Conservation (phyloP, 768 basidiomycete genomes). For the Pholiota conissans region DNA sequence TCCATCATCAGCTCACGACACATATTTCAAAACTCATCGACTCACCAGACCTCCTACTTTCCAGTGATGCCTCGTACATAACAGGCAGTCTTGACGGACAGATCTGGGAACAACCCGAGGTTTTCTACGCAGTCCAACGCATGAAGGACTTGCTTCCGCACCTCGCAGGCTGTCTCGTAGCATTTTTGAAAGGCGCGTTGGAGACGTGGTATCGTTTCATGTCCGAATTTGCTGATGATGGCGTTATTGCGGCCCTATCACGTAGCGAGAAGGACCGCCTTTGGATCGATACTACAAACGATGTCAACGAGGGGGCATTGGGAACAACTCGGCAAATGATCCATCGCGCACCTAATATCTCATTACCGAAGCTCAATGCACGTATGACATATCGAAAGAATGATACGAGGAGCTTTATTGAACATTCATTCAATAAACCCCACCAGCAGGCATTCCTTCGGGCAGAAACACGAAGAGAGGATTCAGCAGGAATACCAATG, state of each 20-base stretch:
- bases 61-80: constrained; percentile 4
- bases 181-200: constrained; percentile 25
- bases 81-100: constrained; percentile 22
- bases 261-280: background rate
- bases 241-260: constrained; percentile 9
- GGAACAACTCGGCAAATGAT: too few species aligned
- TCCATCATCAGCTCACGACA: constrained; percentile 20
- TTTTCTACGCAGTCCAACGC: constrained; percentile 16
- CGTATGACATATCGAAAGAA: too few species aligned
- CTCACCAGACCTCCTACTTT: constrained; percentile 21
- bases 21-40: constrained; percentile 16
- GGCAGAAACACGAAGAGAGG: too few species aligned
- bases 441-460: too few species aligned
- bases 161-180: constrained; percentile 21
- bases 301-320: constrained; percentile 17
- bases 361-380: too few species aligned
- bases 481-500: too few species aligned
- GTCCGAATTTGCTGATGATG: constrained; percentile 11
- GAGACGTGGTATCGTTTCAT: constrained; percentile 13
- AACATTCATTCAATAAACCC: too few species aligned
- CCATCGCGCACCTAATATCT: too few species aligned
- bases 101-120: constrained; percentile 20
- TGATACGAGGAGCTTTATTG: too few species aligned
- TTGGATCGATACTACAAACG: constrained; percentile 19
- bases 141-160: background rate